Evolutionary conservation across 345 rosid genomes (phyloP).

Genomic region (Lepidium africanum): DNA sequence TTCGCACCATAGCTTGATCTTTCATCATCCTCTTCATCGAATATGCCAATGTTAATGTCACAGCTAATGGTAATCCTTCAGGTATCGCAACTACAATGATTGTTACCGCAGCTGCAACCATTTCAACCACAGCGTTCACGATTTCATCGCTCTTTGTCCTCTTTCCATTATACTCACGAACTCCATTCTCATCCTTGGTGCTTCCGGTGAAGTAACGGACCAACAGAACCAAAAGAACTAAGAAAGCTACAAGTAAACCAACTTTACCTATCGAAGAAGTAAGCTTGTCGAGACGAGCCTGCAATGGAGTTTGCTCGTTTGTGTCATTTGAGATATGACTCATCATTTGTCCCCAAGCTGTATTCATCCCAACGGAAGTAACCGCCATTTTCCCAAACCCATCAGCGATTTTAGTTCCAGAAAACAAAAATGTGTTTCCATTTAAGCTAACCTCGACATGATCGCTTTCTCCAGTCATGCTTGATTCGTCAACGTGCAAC

Average conservation of each 20-base stretch:
- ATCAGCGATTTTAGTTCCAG: conserved; percentile 50
- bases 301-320: conserved; percentile 58
- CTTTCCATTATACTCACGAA: conserved; percentile 36
- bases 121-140: conserved; percentile 45
- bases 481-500: conserved; percentile 50
- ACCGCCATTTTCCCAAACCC: conserved; percentile 58
- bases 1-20: conserved; percentile 80
- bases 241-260: conserved; percentile 53
- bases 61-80: conserved; percentile 76
- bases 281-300: conserved; percentile 54
- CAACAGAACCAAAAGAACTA: conserved; percentile 52
- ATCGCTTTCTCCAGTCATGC: conserved; percentile 62
- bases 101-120: conserved; percentile 66
- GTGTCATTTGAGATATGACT: conserved; percentile 41
- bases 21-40: conserved; percentile 81
- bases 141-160: conserved; percentile 41
- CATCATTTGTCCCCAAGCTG: conserved; percentile 76
- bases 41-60: conserved; percentile 69
- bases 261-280: conserved; percentile 57
- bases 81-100: conserved; percentile 89
- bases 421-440: conserved; percentile 47
- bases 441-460: conserved; percentile 29
- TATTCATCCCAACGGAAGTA: conserved; percentile 67
- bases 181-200: conserved; percentile 47
- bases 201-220: conserved; percentile 68